Evolutionary conservation across 768 basidiomycete species (phyloP).

Genomic region (Russula virescens): DNA sequence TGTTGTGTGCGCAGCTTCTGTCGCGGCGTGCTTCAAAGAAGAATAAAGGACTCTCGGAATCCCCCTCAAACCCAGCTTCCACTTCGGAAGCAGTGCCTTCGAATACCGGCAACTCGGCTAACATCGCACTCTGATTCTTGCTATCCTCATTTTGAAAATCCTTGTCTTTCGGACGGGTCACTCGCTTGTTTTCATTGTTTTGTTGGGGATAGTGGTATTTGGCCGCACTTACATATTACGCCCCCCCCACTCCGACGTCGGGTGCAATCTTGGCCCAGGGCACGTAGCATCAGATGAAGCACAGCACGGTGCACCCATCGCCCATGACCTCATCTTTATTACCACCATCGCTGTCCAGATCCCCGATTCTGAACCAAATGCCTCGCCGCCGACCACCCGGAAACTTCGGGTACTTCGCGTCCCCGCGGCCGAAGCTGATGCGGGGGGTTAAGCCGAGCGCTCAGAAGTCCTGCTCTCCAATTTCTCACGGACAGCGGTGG

Average conservation of each 20-base stretch:
- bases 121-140: neutral
- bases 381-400: neutral
- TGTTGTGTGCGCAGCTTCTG: conserved; percentile 7
- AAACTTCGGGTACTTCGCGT: neutral
- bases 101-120: conserved; percentile 1
- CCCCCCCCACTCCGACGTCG: too few relatives aligned
- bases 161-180: neutral
- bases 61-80: neutral
- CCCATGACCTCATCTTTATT: too few relatives aligned
- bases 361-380: neutral
- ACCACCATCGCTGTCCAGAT: neutral
- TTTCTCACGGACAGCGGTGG: neutral
- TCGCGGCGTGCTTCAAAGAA: conserved; percentile 10
- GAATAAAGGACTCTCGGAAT: neutral
- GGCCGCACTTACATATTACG: too few relatives aligned
- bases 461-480: too few relatives aligned
- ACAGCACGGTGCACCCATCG: too few relatives aligned
- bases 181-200: neutral
- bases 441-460: too few relatives aligned
- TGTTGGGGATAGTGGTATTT: neutral
- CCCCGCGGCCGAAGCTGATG: neutral
- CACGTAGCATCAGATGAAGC: too few relatives aligned
- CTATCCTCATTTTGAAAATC: too few relatives aligned
- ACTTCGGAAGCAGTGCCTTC: neutral
- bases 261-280: too few relatives aligned